A percentile compares a stretch with the other conserved stretches of the same genome.
Conservation (phyloP, 805 yeast species). For the Jamesozyma piceae region DNA sequence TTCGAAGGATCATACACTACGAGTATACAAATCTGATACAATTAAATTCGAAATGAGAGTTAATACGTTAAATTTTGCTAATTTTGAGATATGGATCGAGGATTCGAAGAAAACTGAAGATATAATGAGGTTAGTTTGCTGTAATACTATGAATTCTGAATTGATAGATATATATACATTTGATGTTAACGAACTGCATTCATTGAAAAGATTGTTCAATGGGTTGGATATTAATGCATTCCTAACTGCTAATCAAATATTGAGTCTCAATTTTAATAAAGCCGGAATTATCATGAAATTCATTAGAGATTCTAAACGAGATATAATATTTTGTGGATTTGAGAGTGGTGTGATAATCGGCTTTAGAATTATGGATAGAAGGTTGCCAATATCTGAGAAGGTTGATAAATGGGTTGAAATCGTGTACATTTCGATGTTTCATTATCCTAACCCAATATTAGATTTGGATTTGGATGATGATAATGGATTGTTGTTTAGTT, state of each 20-base stretch:
- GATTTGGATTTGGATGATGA: constrained; percentile 8
- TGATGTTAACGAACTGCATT: constrained; percentile 10
- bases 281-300: constrained; percentile 27
- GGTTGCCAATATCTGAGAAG: neutral
- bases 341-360: constrained; percentile 28
- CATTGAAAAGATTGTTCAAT: constrained; percentile 18
- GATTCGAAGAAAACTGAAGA: neutral
- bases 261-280: constrained; percentile 11
- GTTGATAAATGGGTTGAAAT: neutral
- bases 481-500: constrained; percentile 11
- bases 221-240: constrained; percentile 11
- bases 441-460: constrained; percentile 26
- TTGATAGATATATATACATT: constrained; percentile 21
- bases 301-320: constrained; percentile 3
- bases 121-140: constrained; percentile 18
- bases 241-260: neutral
- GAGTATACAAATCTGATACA: constrained; percentile 9
- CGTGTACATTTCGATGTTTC: constrained; percentile 5
- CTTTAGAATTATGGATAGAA: constrained; percentile 7
- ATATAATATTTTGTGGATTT: constrained; percentile 18
- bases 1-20: constrained; percentile 21
- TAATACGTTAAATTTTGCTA: constrained; percentile 29
- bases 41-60: constrained; percentile 22
- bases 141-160: constrained; percentile 26
- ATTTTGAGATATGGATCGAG: constrained; percentile 11